A percentile compares a stretch with the other conserved stretches of the same genome.
These are phyloP conservation scores for Botryotinia globosa DNA, from an alignment of 2,329 filamentous ascomycete genomes.

Conservation along the genomic window DNA sequence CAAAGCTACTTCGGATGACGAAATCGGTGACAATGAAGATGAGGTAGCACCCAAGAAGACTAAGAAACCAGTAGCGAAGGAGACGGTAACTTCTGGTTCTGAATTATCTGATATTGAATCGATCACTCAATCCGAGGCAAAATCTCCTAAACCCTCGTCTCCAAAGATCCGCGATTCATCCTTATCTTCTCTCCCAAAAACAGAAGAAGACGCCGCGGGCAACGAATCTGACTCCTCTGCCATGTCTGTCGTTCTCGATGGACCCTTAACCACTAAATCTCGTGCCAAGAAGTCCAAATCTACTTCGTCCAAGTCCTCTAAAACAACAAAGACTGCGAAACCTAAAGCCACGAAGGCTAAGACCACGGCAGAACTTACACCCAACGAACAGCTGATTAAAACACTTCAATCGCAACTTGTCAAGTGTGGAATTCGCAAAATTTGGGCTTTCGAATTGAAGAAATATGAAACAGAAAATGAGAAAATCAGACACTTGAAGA, in stretches of 20 bases:
- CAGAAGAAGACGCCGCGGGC: constrained; percentile 35
- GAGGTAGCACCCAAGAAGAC: neutral
- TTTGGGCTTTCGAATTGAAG: constrained; percentile 85
- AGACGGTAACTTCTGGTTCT: neutral
- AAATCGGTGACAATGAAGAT: constrained; percentile 14
- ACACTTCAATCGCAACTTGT: constrained; percentile 79
- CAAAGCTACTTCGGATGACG: neutral
- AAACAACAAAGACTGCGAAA: constrained; percentile 32
- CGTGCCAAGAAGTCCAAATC: constrained; percentile 47
- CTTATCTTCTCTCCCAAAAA: constrained; percentile 12
- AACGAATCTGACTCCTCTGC: constrained; percentile 54
- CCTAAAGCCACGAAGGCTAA: constrained; percentile 41
- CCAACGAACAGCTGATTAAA: constrained; percentile 79
- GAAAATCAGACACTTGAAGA: constrained; percentile 79
- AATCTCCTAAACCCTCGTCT: constrained; percentile 20
- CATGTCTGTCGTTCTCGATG: constrained; percentile 75
- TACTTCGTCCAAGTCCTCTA: constrained; percentile 36
- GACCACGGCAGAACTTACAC: constrained; percentile 46
- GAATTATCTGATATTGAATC: constrained; percentile 11
- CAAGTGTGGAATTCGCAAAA: constrained; percentile 89
- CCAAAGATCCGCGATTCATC: constrained; percentile 22
- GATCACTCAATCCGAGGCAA: constrained; percentile 3
- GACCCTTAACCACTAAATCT: constrained; percentile 16
- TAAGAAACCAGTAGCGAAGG: neutral
- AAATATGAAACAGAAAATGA: constrained; percentile 69